Percentiles rank a stretch among this genome's conserved stretches.
Evolutionary conservation across 2,329 filamentous ascomycete genomes (phyloP).

Genomic region (Sporothrix protearum): DNA sequence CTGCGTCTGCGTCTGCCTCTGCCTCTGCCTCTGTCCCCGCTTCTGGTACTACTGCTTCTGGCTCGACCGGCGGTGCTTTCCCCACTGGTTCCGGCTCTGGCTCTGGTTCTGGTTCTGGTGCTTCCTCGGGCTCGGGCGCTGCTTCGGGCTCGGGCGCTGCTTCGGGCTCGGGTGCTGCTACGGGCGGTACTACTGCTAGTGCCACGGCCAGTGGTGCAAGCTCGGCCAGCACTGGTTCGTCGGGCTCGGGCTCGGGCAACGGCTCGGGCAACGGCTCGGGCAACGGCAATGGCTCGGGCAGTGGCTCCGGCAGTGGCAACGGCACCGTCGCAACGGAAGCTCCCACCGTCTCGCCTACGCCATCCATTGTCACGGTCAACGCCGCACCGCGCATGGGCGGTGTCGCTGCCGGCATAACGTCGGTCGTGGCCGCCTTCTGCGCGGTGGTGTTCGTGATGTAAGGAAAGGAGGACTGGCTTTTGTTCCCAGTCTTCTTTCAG

Average conservation of each 20-base stretch:
- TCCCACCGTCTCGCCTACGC: neutral
- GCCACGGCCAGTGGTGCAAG: neutral
- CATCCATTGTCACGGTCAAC: constrained; percentile 5
- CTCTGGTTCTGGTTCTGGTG: neutral
- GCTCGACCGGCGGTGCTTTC: neutral
- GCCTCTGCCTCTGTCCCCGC: neutral
- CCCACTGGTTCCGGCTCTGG: neutral
- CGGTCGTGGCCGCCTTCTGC: neutral
- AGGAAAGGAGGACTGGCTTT: too few species aligned
- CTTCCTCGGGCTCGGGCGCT: too few species aligned
- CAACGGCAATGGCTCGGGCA: neutral
- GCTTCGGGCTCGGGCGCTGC: neutral
- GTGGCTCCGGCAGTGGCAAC: neutral
- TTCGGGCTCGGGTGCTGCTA: neutral
- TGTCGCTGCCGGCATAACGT: neutral
- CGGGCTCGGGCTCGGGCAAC: neutral
- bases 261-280: too few species aligned
- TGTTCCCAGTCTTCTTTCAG: too few species aligned
- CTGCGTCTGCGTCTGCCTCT: neutral
- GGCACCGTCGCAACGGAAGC: neutral
- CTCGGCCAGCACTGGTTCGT: neutral
- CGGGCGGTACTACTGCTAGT: neutral
- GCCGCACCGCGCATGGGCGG: neutral
- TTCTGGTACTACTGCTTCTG: too few species aligned
- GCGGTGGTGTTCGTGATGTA: neutral